These are phyloP conservation scores for Penicillium sclerotigenum DNA, from an alignment of 2,329 filamentous ascomycete species.

Conservation along the genomic window DNA sequence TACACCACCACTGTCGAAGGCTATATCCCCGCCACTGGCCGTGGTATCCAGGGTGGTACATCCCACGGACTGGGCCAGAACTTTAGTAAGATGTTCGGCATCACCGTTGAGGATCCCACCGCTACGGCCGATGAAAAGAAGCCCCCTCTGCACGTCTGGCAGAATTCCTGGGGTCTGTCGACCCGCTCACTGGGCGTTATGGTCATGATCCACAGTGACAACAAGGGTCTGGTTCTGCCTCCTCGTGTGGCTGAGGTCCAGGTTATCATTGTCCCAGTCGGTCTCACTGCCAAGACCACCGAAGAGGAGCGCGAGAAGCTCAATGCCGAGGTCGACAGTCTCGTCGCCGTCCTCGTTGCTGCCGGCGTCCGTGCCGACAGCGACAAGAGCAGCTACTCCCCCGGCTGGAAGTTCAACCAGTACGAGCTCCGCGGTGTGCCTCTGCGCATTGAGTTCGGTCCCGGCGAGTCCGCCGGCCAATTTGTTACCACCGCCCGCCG, in stretches of 20 bases:
- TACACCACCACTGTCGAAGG: constrained; percentile 97
- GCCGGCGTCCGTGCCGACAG: constrained; percentile 74
- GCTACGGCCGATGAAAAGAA: constrained; percentile 70
- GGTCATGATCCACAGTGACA: constrained; percentile 96
- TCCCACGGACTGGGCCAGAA: constrained; percentile 95
- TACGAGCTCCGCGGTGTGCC: constrained; percentile 97
- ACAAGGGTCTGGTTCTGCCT: constrained; percentile 91
- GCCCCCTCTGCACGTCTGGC: constrained; percentile 83
- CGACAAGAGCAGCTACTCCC: constrained; percentile 83
- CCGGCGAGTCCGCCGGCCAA: constrained; percentile 83
- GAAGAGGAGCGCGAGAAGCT: constrained; percentile 75
- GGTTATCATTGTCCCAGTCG: constrained; percentile 84
- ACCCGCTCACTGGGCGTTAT: constrained; percentile 97
- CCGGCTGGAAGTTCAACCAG: constrained; percentile 98
- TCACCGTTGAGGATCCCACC: constrained; percentile 87
- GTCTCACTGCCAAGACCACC: constrained; percentile 82
- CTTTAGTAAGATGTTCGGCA: constrained; percentile 99
- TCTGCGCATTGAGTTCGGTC: constrained; percentile 89
- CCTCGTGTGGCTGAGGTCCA: constrained; percentile 86
- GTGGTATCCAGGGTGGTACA: constrained; percentile 94
- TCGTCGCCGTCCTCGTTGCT: constrained; percentile 66
- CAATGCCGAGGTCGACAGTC: constrained; percentile 68
- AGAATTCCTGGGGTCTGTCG: constrained; percentile 98
- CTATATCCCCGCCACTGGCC: constrained; percentile 91
- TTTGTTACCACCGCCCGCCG: constrained; percentile 83